Evolutionary conservation across 2,329 filamentous ascomycete species (phyloP).

Genomic region (Drechslera avenae): DNA sequence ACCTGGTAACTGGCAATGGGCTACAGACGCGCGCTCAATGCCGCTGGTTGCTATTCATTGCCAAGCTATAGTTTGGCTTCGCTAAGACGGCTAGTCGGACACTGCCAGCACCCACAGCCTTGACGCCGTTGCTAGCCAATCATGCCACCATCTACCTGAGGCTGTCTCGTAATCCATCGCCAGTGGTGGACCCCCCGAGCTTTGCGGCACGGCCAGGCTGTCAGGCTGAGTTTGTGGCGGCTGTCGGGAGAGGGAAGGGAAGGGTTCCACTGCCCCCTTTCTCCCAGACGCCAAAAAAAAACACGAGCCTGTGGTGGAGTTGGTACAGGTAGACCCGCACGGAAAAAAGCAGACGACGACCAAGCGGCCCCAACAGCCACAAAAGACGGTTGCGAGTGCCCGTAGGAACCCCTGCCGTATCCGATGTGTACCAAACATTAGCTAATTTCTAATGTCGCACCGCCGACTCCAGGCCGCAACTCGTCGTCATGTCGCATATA

Average conservation of each 20-base stretch:
- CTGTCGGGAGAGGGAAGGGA: slow-evolving; percentile 3
- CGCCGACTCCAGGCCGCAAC: slow-evolving; percentile 18
- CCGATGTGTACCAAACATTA: slow-evolving; percentile 5
- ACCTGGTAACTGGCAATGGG: slow-evolving; percentile 19
- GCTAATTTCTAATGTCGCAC: slow-evolving; percentile 16
- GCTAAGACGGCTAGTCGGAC: slow-evolving; percentile 13
- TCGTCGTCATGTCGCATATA: slow-evolving; percentile 14
- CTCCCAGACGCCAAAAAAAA: slow-evolving; percentile 22
- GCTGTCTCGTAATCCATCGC: slow-evolving; percentile 5
- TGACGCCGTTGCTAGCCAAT: slow-evolving; percentile 9
- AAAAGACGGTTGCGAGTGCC: background rate
- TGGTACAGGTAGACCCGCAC: slow-evolving; percentile 18
- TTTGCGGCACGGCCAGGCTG: slow-evolving; percentile 21
- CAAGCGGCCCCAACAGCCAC: slow-evolving; percentile 20
- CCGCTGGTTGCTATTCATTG: slow-evolving; percentile 18
- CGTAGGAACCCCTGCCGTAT: slow-evolving; percentile 5
- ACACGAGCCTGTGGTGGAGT: slow-evolving; percentile 27
- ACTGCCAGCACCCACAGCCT: slow-evolving; percentile 7
- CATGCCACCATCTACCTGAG: slow-evolving; percentile 5
- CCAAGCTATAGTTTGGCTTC: slow-evolving; percentile 18
- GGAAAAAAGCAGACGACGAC: slow-evolving; percentile 10
- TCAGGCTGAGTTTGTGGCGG: slow-evolving; percentile 13
- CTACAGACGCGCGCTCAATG: slow-evolving; percentile 16
- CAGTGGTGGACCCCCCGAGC: background rate
- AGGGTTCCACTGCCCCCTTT: background rate